A percentile compares a stretch with the other conserved stretches of the same genome.
Conservation (phyloP, 768 basidiomycete genomes). For the Coprinopsis sp. region DNA sequence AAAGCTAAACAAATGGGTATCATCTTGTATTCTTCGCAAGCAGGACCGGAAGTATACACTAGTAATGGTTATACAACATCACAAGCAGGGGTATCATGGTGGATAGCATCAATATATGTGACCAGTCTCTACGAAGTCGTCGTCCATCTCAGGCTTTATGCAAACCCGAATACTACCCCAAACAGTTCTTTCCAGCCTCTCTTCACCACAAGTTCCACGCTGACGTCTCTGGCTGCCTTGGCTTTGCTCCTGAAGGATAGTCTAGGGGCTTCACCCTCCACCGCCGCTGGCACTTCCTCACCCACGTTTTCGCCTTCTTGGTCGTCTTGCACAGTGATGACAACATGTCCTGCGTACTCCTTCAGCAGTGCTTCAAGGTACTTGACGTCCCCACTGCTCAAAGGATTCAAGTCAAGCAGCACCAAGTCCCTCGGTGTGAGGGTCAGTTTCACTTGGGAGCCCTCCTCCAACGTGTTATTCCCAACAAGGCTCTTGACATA, state of each 20-base stretch:
- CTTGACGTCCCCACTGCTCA: conserved; percentile 64
- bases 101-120: too few species aligned
- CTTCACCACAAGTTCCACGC: conserved; percentile 36
- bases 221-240: conserved; percentile 45
- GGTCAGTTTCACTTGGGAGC: conserved; percentile 18
- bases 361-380: conserved; percentile 76
- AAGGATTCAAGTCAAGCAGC: conserved; percentile 67
- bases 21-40: too few species aligned
- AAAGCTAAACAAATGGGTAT: too few species aligned
- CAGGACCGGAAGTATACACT: too few species aligned
- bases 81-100: too few species aligned
- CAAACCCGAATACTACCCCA: conserved; percentile 43
- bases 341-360: conserved; percentile 48
- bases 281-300: neutral
- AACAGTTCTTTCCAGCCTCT: conserved; percentile 50
- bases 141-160: conserved; percentile 13
- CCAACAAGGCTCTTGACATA: neutral
- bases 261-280: neutral
- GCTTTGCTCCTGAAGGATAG: conserved; percentile 18
- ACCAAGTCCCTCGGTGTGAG: conserved; percentile 61
- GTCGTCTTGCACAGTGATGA: conserved; percentile 33
- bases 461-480: conserved; percentile 19
- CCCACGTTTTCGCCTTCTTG: neutral
- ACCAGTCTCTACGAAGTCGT: too few species aligned
- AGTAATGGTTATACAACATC: too few species aligned